Base-by-base conservation (phyloP, 78 protist species). In the Andalucia godoyi region DNA sequence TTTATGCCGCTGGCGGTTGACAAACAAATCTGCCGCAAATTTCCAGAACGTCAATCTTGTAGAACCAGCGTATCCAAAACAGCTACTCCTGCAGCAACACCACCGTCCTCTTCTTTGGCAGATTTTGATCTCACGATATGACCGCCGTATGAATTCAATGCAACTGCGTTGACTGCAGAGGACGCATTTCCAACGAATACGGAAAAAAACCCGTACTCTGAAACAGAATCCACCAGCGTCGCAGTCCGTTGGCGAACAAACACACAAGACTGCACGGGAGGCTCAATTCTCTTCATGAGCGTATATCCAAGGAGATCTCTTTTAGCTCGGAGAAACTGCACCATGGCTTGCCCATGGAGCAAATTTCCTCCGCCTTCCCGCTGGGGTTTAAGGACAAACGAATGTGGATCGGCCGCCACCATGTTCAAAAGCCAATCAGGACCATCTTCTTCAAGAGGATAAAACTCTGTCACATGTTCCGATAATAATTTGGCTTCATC, bases 351-450 rank as follows among this genome's bases (percentile, higher is more conserved):
- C 21, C 34, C 66, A 1, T n/a, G 10, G 39, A 66, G 41, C 63
- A 74, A 21, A n/a, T 1, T 36, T 27, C 79, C 72, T 23, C 97
- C 97, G n/a, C 97, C 97, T 53, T 91, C 97, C 29, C 95, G 80
- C 76, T 90, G 93, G 29, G 97, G 97, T 63, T 91, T 91, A 60
- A 91, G 82, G 1, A 91, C 93, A 18, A 34, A 91, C 27, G 55
- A 75, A 0, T 57, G 38, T 1, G 90, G 88, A 6, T 38, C 10
- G 2, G 51, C 59, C 13, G 17, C 39, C 25, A 88, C 66, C 13
- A 42, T 46, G n/a, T 25, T 51, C 37, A 10, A 9, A 38, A 8
- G 61, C n/a, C 41, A 8, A 9, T 57, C 29, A 25, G 49, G 10
- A 69, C 2, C 58, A 29, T 2, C 36, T 3, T 50, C 65, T 15